phyloP scores from a whole-genome alignment of 1,284 basidiomycete species.

The Spongispora temasekensis region DNA sequence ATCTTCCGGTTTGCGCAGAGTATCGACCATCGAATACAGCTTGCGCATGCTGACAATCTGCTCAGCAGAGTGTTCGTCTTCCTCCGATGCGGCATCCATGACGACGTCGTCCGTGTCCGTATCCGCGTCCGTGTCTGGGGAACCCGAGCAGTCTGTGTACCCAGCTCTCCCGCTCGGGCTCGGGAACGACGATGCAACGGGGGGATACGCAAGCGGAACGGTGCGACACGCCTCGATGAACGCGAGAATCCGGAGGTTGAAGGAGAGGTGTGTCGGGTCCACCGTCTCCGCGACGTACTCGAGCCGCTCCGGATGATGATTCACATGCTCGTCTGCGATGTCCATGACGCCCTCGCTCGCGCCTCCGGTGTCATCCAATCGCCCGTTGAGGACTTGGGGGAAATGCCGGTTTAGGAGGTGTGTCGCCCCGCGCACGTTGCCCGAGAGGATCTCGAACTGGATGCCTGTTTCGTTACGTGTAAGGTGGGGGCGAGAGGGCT shows the following conservation, averaged over 20 bases:
- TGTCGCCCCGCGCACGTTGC: constrained; percentile 69
- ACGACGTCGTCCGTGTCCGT: too few species aligned
- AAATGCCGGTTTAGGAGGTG: constrained; percentile 66
- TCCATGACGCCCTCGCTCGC: constrained; percentile 17
- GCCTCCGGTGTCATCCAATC: too few species aligned
- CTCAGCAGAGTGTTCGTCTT: constrained; percentile 39
- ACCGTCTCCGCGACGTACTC: constrained; percentile 60
- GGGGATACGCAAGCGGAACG: constrained; percentile 52
- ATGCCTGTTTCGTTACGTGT: constrained; percentile 55
- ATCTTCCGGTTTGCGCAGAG: constrained; percentile 53
- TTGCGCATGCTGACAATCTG: constrained; percentile 62
- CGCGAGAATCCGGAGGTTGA: constrained; percentile 82
- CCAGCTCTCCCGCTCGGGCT: not conserved
- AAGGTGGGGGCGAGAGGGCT: not conserved
- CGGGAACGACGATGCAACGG: constrained; percentile 5
- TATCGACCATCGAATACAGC: constrained; percentile 55
- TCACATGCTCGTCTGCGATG: constrained; percentile 27
- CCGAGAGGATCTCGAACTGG: constrained; percentile 62
- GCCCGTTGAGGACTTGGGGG: constrained; percentile 69
- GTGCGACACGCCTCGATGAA: constrained; percentile 84
- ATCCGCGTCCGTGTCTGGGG: constrained; percentile 9
- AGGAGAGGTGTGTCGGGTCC: constrained; percentile 69
- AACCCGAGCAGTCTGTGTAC: not conserved
- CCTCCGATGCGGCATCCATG: constrained; percentile 10
- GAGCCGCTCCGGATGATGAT: constrained; percentile 29